Evolutionary conservation across 768 basidiomycete species (phyloP).

Genomic region (Thelephora aurantiotincta): DNA sequence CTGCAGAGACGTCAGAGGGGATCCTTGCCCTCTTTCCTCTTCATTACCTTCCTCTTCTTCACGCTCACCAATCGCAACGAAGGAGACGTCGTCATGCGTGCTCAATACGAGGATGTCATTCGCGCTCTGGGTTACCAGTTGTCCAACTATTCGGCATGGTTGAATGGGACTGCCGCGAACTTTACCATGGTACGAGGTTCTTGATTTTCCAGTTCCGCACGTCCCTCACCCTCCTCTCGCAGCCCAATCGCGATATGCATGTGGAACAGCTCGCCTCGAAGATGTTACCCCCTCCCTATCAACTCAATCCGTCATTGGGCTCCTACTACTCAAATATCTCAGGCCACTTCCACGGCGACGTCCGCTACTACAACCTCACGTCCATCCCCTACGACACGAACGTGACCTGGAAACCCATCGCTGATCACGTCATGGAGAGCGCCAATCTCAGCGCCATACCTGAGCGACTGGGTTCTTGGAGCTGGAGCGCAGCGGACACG

Average conservation of each 20-base stretch:
- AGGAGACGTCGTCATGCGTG: constrained; percentile 49
- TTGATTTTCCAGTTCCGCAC: constrained; percentile 2
- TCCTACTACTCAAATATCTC: constrained; percentile 70
- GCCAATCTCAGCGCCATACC: constrained; percentile 33
- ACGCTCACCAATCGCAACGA: constrained; percentile 65
- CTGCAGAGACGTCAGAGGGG: constrained; percentile 28
- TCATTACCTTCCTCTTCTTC: constrained; percentile 62
- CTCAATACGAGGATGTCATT: constrained; percentile 55
- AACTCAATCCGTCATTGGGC: constrained; percentile 27
- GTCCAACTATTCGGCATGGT: constrained; percentile 65
- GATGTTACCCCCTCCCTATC: constrained; percentile 30
- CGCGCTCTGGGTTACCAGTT: constrained; percentile 41
- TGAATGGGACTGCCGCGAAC: constrained; percentile 51
- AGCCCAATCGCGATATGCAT: constrained; percentile 30
- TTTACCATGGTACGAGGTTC: constrained; percentile 42
- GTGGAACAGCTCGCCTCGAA: constrained; percentile 32
- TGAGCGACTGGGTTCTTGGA: constrained; percentile 43
- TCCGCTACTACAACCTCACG: constrained; percentile 53
- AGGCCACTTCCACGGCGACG: constrained; percentile 58
- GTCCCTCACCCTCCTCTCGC: constrained; percentile 12
- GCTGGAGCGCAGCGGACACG: constrained; percentile 53
- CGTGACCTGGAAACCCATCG: constrained; percentile 33
- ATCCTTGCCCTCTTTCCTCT: constrained; percentile 59
- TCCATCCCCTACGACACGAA: constrained; percentile 21
- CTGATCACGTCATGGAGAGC: constrained; percentile 33